Conservation (phyloP, 176 grass and related monocot species). For the Ananas comosus region DNA sequence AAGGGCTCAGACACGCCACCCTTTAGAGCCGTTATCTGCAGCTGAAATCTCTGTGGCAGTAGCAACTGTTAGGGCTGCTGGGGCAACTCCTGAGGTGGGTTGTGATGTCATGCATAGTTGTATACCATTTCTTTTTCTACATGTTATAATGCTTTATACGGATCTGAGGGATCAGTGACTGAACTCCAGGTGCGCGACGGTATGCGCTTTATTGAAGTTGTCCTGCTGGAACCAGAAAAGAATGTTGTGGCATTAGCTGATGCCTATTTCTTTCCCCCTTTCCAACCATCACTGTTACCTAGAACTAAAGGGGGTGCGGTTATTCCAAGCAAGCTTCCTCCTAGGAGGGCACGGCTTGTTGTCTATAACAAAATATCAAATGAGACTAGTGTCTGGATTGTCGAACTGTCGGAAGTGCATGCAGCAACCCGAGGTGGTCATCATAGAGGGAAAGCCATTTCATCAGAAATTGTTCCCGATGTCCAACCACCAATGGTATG, state of each 20-base stretch:
- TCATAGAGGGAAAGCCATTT: conserved; percentile 90
- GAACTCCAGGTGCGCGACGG: conserved; percentile 68
- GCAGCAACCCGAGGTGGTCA: conserved; percentile 95
- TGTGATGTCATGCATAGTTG: not conserved
- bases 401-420: conserved; percentile 94
- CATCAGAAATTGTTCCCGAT: conserved; percentile 74
- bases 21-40: conserved; percentile 92
- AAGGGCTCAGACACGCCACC: conserved; percentile 85
- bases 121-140: not conserved
- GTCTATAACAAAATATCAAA: conserved; percentile 95
- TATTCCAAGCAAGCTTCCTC: conserved; percentile 85
- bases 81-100: conserved; percentile 86
- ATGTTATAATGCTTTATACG: not conserved
- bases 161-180: conserved; percentile 8
- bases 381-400: conserved; percentile 92
- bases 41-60: conserved; percentile 99
- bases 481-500: conserved; percentile 97
- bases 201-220: conserved; percentile 98
- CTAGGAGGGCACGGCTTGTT: conserved; percentile 75
- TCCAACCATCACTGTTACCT: conserved; percentile 90
- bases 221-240: conserved; percentile 94
- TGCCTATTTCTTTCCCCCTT: conserved; percentile 98
- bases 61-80: conserved; percentile 91
- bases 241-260: conserved; percentile 93
- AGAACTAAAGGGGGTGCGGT: conserved; percentile 85